phyloP scores from a whole-genome alignment of 1,284 basidiomycete species.

The Rhodotorula sp. region DNA sequence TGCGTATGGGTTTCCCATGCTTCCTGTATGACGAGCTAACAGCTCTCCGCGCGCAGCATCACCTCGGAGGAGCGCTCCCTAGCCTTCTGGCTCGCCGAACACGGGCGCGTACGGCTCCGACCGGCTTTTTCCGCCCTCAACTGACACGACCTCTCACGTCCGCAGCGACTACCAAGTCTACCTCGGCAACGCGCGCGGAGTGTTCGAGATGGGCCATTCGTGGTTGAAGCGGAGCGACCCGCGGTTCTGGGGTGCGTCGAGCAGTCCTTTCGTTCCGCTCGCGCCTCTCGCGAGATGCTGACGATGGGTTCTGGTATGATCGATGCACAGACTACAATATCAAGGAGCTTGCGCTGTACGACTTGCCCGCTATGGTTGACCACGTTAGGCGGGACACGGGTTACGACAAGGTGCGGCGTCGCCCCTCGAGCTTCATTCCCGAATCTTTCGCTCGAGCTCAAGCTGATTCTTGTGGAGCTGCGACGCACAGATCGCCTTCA shows the following conservation, averaged over 20 bases:
- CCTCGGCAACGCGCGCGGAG: slow-evolving; percentile 60
- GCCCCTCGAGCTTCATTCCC: neutral
- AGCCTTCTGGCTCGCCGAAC: slow-evolving; percentile 62
- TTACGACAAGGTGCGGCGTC: slow-evolving; percentile 54
- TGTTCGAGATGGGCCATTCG: slow-evolving; percentile 62
- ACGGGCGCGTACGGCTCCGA: slow-evolving; percentile 47
- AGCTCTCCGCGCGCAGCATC: slow-evolving; percentile 44
- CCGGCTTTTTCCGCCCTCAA: neutral
- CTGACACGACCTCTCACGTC: neutral
- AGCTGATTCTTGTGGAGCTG: neutral
- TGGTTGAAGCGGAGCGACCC: slow-evolving; percentile 56
- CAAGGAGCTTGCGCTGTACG: slow-evolving; percentile 61
- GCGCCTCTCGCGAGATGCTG: neutral
- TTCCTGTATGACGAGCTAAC: neutral
- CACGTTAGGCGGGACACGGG: slow-evolving; percentile 59
- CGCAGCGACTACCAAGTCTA: slow-evolving; percentile 60
- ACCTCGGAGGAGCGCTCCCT: slow-evolving; percentile 62
- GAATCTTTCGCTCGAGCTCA: neutral
- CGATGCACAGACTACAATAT: slow-evolving; percentile 59
- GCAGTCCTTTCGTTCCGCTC: neutral
- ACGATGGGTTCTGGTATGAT: neutral
- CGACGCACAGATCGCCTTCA: slow-evolving; percentile 55
- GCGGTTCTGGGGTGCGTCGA: slow-evolving; percentile 58
- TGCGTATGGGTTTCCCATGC: neutral
- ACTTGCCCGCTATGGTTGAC: slow-evolving; percentile 60